Evolutionary conservation across 2,329 filamentous ascomycete genomes (phyloP).

Genomic region (Arthrobotrys conoides): DNA sequence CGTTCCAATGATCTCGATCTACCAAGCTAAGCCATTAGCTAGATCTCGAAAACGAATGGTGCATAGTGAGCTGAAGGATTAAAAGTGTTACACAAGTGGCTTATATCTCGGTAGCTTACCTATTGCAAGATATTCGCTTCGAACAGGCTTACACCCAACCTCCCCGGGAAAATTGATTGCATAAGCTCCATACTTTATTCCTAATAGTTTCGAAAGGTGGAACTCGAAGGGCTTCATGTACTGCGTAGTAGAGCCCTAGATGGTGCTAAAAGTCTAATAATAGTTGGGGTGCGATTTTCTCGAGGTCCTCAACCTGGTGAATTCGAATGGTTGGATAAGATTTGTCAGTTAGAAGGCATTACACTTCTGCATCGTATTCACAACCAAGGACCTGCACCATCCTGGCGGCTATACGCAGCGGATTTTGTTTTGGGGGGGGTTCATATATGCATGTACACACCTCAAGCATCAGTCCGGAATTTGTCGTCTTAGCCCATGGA

Average conservation of each 20-base stretch:
- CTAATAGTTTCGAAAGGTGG: neutral
- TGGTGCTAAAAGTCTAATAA: constrained; percentile 56
- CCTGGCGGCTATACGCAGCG: constrained; percentile 9
- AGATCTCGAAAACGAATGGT: no score
- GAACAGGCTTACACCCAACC: neutral
- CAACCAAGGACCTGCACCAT: neutral
- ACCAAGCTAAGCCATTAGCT: no score
- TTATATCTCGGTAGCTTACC: constrained; percentile 23
- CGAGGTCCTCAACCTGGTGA: constrained; percentile 52
- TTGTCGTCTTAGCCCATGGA: constrained; percentile 55
- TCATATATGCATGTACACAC: constrained; percentile 22
- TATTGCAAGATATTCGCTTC: constrained; percentile 6
- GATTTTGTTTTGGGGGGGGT: constrained; percentile 3
- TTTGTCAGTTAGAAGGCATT: constrained; percentile 45
- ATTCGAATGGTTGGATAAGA: constrained; percentile 27
- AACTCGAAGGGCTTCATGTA: neutral
- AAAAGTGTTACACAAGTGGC: constrained; percentile 22
- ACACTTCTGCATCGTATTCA: neutral
- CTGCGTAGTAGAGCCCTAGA: no score
- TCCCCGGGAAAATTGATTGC: neutral
- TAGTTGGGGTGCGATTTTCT: constrained; percentile 57
- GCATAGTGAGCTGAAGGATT: neutral
- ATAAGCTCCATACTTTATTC: neutral
- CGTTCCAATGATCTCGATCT: neutral
- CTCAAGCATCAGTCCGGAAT: constrained; percentile 57